Base-by-base conservation (phyloP, 495 filamentous ascomycete species). In the Penicillium paxilli region DNA sequence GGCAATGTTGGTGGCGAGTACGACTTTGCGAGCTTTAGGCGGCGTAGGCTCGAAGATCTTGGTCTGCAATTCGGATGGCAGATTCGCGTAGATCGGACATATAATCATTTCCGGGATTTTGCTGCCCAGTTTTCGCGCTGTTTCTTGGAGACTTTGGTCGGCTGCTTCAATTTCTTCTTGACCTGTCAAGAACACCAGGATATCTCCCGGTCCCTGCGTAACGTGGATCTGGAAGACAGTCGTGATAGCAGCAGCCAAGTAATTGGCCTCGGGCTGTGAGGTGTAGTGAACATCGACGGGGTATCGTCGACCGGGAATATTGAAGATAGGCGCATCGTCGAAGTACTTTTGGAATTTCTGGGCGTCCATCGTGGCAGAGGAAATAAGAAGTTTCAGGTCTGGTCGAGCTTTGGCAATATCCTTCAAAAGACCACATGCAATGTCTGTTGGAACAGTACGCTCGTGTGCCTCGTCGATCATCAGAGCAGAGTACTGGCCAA, bases 381-480 rank as follows among this genome's bases (percentile, higher is more conserved):
- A 95, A 46, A 98, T 96, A 20, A 98, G 78, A 5, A 98, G 73
- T 70, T 95, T 96, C 44, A 98, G 72, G 54, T 98, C 94, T 20
- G 91, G 90, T 21, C 93, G 77, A 42, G 87, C 88, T 52, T 91
- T 81, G 11, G 90, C 88, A 52, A 98, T 86, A 76, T 98, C 94
- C 66, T 98, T 98, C 44, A 96, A 81, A 28, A 98, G 78, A 26
- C 90, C 92, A 51, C 96, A 83, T 5, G 97, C 78, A 62, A 98
- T 91, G 68, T 98, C 94, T 2, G 95, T 96, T 37, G 89, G 83
- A 10, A 98, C 79, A 0, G 90, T 96, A 58, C 94, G 80, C 66
- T 98, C 94, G 81, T 98, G 94, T 16, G 95, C 94, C 67, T 98
- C 94, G 64, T 98, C 94, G 55, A 98, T 93, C 88, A 98, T 96